A percentile compares a stretch with the other conserved stretches of the same genome.
phyloP scores from a whole-genome alignment of 331 rosid species.

The Acacia concinna region DNA sequence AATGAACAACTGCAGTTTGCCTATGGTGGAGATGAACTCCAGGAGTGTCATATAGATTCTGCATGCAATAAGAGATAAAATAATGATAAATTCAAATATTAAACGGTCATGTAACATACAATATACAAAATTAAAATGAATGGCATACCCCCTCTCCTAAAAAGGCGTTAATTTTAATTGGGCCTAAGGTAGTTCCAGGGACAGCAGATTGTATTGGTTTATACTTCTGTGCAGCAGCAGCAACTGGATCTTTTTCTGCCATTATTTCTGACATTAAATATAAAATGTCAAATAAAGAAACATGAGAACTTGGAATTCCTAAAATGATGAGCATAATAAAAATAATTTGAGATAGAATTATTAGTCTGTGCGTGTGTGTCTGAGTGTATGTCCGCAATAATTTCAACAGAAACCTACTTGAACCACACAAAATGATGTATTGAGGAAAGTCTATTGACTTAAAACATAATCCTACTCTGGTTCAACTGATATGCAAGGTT shows the following conservation, averaged over 20 bases:
- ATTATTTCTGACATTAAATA: slow-evolving; percentile 60
- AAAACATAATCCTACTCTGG: neutral
- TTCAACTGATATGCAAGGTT: slow-evolving; percentile 6
- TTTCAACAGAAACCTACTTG: slow-evolving; percentile 17
- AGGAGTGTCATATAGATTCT: slow-evolving; percentile 88
- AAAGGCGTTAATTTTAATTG: slow-evolving; percentile 90
- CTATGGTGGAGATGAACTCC: slow-evolving; percentile 98
- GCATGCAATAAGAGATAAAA: slow-evolving; percentile 21
- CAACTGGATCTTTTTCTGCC: slow-evolving; percentile 79
- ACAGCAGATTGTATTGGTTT: slow-evolving; percentile 99
- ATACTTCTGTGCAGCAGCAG: slow-evolving; percentile 88
- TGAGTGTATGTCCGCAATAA: neutral
- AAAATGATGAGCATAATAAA: slow-evolving; percentile 9
- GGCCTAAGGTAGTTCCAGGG: slow-evolving; percentile 97
- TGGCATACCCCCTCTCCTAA: slow-evolving; percentile 85
- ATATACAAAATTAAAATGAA: slow-evolving; percentile 13
- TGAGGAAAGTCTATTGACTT: slow-evolving; percentile 15
- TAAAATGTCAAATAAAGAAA: slow-evolving; percentile 34
- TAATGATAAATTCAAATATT: neutral
- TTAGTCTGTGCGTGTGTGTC: neutral
- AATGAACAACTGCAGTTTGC: slow-evolving; percentile 84
- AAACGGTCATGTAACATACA: neutral
- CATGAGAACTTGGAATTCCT: slow-evolving; percentile 12
- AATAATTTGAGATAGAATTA: neutral
- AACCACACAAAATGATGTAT: slow-evolving; percentile 12